Evolutionary conservation across 2,329 filamentous ascomycete species (phyloP), one percentile per base, ranked within the genome.

Genomic region (Leptographium flavum): DNA sequence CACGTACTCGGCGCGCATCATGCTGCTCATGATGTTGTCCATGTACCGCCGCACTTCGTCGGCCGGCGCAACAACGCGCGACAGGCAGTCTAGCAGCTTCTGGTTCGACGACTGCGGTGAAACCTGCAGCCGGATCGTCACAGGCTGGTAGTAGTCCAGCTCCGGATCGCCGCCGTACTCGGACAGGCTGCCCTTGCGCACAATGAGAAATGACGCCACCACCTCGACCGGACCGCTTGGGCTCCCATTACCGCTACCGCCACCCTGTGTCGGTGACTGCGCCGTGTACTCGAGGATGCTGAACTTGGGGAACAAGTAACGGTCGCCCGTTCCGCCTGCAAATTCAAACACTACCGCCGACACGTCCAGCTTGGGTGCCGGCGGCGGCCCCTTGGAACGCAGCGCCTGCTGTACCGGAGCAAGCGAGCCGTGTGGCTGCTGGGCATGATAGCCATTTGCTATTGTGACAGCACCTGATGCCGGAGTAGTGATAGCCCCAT

Each of bases 301-400:
- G 57, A 83, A 81, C 52, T 80, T 83, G 2, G 85, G 85, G 51
- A 92, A 88, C 40, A 86, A 64, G 57, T 84, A 88, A 23, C 83
- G 74, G 58, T 90, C 84, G 39, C 82, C 83, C 3, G 67, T 76
- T 30, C 79, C 79, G 39, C 73, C 73, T 5, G 66, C 59, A 58
- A 86, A 85, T 52, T 85, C 80, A 49, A 87, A 74, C 1, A 81
- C 74, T 14, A 83, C 67, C n/a, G 78, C 77, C 1, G 76, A 71
- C 37, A 81, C 71, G 46, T 81, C 79, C 23, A 73, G 72, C 52
- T 74, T 78, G 11, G 62, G 58, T 2, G 68, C 56, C 17, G 70
- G 70, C 2, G 71, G 67, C 1, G 74, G 74, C 0, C 74, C 76
- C 52, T 79, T 80, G 6, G 75, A 78, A 23, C 74, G 70, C 9